Evolutionary conservation across 2,329 filamentous ascomycete species (phyloP), one percentile per base, ranked within the genome.

Genomic region (Aureobasidium namibiae): DNA sequence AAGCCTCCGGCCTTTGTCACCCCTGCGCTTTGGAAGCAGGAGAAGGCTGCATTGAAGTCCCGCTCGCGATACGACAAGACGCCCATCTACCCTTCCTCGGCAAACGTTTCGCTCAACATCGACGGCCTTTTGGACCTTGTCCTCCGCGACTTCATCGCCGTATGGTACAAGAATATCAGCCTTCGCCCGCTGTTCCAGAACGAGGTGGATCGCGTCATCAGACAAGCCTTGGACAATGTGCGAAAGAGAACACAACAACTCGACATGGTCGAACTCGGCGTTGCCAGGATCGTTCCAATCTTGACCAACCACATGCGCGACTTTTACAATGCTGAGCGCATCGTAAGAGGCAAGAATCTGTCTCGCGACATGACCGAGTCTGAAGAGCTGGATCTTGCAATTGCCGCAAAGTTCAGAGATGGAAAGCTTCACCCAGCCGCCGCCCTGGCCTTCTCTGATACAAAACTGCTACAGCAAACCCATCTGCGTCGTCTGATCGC

Each of bases 321-420:
- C 65, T 96, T 96, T 66, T 90, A 92, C 71, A 86, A 94, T 64
- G 94, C 94, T 0, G 94, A 99, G 75, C 83, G 88, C 60, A 82
- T 85, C 9, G 89, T 99, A 11, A 83, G 92, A 57, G 95, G 95
- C 13, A 88, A 86, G 70, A 90, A 95, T 72, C 78, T 97, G 60
- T 94, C 91, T 66, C 85, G 90, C 56, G 91, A 87, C 64, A 86
- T 99, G 59, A 97, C 95, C 2, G 94, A 99, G 74, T 95, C 92
- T 0, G 92, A 96, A 69, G 94, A 99, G 79, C 78, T 99, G 67
- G 92, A 97, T 72, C 79, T 95, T 65, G 94, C 94, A 1, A 95
- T 99, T 72, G 94, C 94, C n/a, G 87, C 84, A 41, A 96, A 95
- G 73, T 99, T 94, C 73, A 87, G 82, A 58, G 88, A 95, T 70